A percentile compares a stretch with the other conserved stretches of the same genome.
Evolutionary conservation across 495 filamentous ascomycete genomes (phyloP).

Genomic region (Friedmanniomyces simplex): DNA sequence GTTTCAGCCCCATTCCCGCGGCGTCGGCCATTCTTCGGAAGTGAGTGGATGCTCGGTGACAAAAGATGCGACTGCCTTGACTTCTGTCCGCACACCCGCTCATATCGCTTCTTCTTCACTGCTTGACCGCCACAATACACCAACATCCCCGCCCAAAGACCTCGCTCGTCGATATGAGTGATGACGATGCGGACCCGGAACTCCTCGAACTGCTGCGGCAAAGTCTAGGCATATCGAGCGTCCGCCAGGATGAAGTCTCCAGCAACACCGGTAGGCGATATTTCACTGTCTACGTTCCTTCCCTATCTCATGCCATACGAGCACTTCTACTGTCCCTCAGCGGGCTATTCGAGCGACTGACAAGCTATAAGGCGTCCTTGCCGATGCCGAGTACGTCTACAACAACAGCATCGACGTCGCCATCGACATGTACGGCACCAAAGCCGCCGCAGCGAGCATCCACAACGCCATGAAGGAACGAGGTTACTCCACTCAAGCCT

Average conservation of each 20-base stretch:
- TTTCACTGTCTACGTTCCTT: neutral
- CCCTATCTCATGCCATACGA: neutral
- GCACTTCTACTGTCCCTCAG: neutral
- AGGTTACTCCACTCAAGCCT: constrained; percentile 68
- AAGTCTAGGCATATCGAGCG: constrained; percentile 47
- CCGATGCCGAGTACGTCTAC: constrained; percentile 74
- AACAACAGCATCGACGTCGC: constrained; percentile 91
- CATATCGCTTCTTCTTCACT: too few relatives aligned
- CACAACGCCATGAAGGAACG: constrained; percentile 73
- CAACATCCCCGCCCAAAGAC: neutral
- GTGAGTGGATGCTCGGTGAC: too few relatives aligned
- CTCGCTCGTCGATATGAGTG: constrained; percentile 28
- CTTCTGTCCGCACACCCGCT: too few relatives aligned
- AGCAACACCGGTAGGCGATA: constrained; percentile 15
- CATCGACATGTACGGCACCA: constrained; percentile 64
- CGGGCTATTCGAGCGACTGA: too few relatives aligned
- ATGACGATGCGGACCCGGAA: constrained; percentile 82
- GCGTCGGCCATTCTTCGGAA: too few relatives aligned
- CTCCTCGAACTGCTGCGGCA: constrained; percentile 78
- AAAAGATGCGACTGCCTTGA: too few relatives aligned
- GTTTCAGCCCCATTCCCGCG: too few relatives aligned
- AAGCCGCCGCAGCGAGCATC: constrained; percentile 68
- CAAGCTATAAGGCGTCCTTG: constrained; percentile 65
- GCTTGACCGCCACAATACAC: too few relatives aligned
- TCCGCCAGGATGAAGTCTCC: constrained; percentile 4